A percentile compares a stretch with the other conserved stretches of the same genome.
These are phyloP conservation scores for Colletotrichum shisoi DNA, from an alignment of 2,329 filamentous ascomycete species.

Conservation along the genomic window DNA sequence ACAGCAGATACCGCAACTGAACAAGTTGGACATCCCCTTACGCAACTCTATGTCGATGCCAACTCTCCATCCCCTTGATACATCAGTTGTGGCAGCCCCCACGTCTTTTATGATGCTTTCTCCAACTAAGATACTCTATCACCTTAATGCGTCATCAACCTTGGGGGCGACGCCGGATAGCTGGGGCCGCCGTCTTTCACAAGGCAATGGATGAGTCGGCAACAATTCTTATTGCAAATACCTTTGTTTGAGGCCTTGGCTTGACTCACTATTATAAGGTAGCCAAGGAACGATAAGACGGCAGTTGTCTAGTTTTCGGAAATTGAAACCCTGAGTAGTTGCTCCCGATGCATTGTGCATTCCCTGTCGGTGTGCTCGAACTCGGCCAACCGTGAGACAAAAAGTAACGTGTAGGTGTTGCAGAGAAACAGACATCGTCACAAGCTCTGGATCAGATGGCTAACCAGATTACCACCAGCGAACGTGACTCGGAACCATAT, in stretches of 20 bases:
- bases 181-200: not conserved
- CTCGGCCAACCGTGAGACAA: not conserved
- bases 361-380: not conserved
- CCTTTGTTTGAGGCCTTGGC: too few species aligned
- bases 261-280: not conserved
- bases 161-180: not conserved
- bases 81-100: too few species aligned
- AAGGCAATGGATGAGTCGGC: too few species aligned
- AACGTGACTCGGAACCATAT: too few species aligned
- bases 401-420: not conserved
- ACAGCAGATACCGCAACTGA: not conserved
- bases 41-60: not conserved
- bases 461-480: too few species aligned
- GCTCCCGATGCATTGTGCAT: not conserved
- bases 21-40: not conserved
- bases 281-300: not conserved
- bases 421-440: not conserved
- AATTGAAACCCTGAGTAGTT: too few species aligned
- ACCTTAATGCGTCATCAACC: too few species aligned
- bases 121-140: not conserved
- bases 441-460: too few species aligned
- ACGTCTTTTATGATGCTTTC: not conserved
- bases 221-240: not conserved
- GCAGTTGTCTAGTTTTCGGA: accelerated
- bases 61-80: too few species aligned